Evolutionary conservation across 495 filamentous ascomycete species (phyloP).

Genomic region (Tuber borchii): DNA sequence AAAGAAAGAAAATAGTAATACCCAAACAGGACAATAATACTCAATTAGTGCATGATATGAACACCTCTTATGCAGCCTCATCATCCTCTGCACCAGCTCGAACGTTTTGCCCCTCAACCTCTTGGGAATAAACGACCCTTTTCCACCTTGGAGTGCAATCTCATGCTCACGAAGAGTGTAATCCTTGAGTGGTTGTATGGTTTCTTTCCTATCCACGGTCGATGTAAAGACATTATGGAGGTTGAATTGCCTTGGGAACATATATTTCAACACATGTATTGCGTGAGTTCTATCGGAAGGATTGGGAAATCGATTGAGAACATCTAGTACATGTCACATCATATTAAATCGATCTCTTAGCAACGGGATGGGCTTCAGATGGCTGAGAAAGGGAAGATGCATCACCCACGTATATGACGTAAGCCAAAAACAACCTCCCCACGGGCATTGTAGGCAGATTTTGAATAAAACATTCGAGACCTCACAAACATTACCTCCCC

Average conservation of each 20-base stretch:
- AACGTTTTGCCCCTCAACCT: slow-evolving; percentile 59
- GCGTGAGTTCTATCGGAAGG: slow-evolving; percentile 51
- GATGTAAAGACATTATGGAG: slow-evolving; percentile 88
- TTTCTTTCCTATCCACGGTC: slow-evolving; percentile 56
- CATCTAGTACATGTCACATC: slow-evolving; percentile 53
- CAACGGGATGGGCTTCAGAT: slow-evolving; percentile 6
- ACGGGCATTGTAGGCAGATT: slow-evolving; percentile 59
- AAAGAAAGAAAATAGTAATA: slow-evolving; percentile 10
- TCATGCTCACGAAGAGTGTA: slow-evolving; percentile 79
- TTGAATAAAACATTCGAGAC: slow-evolving; percentile 79
- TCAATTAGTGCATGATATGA: slow-evolving; percentile 68
- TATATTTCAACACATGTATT: slow-evolving; percentile 75
- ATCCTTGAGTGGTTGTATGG: slow-evolving; percentile 65
- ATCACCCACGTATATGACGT: slow-evolving; percentile 68
- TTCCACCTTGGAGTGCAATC: slow-evolving; percentile 50
- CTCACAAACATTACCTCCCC: slow-evolving; percentile 70
- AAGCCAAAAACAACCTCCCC: slow-evolving; percentile 67
- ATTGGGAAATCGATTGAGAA: slow-evolving; percentile 67
- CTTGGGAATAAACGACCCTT: slow-evolving; percentile 55
- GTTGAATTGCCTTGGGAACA: slow-evolving; percentile 86
- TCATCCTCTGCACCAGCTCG: slow-evolving; percentile 60
- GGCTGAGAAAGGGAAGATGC: slow-evolving; percentile 6
- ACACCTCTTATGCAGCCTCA: slow-evolving; percentile 64
- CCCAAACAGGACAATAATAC: slow-evolving; percentile 64
- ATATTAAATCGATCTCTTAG: slow-evolving; percentile 15